Base-by-base conservation (phyloP, 2,329 filamentous ascomycete species). In the Sporothrix pseudoabietina region DNA sequence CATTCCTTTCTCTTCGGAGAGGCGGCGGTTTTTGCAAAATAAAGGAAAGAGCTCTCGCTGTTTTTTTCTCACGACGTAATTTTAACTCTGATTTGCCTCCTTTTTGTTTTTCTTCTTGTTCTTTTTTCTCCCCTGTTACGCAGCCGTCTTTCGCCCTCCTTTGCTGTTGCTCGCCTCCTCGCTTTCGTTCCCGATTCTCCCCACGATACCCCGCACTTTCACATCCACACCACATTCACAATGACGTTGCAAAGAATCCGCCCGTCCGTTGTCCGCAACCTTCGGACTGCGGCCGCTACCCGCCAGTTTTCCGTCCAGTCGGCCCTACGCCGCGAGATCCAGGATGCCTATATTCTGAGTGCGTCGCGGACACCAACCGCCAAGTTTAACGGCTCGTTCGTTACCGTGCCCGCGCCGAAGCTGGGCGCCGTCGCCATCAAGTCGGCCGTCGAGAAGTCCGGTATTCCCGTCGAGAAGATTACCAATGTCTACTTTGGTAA, bases 401-500 rank as follows among this genome's bases (percentile, higher is more conserved):
- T 92, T 61, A 92, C 88, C 65, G 90, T 98, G 44, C 86, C 94
- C 3, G 95, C 94, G 10, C 92, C 96, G n/a, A 88, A 92, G 79
- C 91, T 99, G 65, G 96, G 93, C 77, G 94, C 95, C 41, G 90
- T 91, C 19, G 96, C 94, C 74, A 98, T 99, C 85, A 96, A 94
- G 82, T 92, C 94, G 65, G 96, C 96, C 39, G 83, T 99, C 71
- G 88, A 91, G 77, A 97, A 96, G 82, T 97, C 94, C 71, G 91
- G 90, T 76, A 88, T 98, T 7, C 94, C 96, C 1, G 82, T 89
- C 71, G 89, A 91, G 47, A 92, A 92, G 80, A 93, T 98, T 79
- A 92, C 91, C 76, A 92, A 97, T 82, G 94, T 98, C 19, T 98
- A 98, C 85, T 97, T 98, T 93, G 96, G 96, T 80, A 97, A 98